Evolutionary conservation across 1,284 basidiomycete genomes (phyloP).

Genomic region (Heterobasidion irregulare): DNA sequence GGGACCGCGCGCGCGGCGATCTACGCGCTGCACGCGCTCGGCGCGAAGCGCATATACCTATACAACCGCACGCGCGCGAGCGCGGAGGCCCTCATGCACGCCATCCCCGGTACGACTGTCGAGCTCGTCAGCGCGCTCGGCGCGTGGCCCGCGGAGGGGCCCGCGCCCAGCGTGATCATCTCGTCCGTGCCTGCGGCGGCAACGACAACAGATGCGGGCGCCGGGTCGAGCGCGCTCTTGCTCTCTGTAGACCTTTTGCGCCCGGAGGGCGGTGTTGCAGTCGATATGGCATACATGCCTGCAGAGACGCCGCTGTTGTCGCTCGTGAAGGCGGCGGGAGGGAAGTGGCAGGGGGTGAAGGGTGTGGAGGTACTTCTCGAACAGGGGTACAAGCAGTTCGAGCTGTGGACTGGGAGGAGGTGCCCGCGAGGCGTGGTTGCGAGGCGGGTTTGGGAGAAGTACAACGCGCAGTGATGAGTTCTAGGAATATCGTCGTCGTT

Average conservation of each 20-base stretch:
- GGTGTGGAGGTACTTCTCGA: conserved; percentile 83
- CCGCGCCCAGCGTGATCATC: conserved; percentile 66
- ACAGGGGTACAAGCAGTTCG: conserved; percentile 83
- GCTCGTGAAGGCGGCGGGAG: conserved; percentile 37
- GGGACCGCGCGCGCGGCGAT: conserved; percentile 91
- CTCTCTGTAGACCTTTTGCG: conserved; percentile 51
- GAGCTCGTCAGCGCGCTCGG: conserved; percentile 54
- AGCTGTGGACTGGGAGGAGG: conserved; percentile 67
- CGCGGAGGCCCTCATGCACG: conserved; percentile 58
- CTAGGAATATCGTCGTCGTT: no score
- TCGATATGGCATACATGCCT: conserved; percentile 92
- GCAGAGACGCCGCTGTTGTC: conserved; percentile 61
- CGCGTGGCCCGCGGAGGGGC: conserved; percentile 35
- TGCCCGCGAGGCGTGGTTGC: conserved; percentile 43
- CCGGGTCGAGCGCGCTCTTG: conserved; percentile 34
- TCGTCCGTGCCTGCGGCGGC: conserved; percentile 81
- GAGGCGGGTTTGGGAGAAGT: conserved; percentile 40
- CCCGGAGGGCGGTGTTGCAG: conserved; percentile 51
- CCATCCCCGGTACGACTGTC: conserved; percentile 64
- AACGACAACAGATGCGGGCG: conserved; percentile 26
- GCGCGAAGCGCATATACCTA: conserved; percentile 67
- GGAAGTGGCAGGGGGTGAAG: conserved; percentile 62
- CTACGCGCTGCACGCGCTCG: conserved; percentile 73
- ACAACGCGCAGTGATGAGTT: conserved; percentile 15
- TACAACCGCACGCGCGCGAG: conserved; percentile 78